phyloP scores from a whole-genome alignment of 257 asterid genomes.

The Dorcoceras hygrometricum region DNA sequence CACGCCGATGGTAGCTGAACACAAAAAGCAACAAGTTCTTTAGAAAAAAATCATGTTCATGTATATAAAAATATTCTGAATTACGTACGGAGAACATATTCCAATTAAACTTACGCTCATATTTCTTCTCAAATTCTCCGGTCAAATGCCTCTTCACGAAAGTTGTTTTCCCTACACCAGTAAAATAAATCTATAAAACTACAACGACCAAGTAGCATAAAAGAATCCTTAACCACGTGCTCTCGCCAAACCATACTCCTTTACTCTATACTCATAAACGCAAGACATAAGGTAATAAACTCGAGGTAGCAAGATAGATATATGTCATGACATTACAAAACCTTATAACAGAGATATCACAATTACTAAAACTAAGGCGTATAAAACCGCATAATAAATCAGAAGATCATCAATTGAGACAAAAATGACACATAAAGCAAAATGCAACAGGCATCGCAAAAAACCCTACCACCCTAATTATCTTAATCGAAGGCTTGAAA shows the following conservation, averaged over 20 bases:
- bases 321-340: background rate
- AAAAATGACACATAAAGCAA: background rate
- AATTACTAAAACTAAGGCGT: background rate
- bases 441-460: background rate
- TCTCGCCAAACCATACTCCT: background rate
- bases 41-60: background rate
- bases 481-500: background rate
- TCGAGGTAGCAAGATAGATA: background rate
- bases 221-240: background rate
- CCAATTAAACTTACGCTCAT: conserved; percentile 52
- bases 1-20: conserved; percentile 79
- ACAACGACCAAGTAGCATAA: background rate
- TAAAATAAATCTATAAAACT: background rate
- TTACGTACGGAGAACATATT: background rate
- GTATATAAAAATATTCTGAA: background rate
- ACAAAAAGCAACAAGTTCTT: background rate
- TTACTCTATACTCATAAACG: background rate
- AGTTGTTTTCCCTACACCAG: conserved; percentile 66
- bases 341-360: no score
- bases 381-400: no score
- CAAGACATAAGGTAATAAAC: background rate
- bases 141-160: conserved; percentile 88
- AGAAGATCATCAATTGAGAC: background rate
- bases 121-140: conserved; percentile 90
- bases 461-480: conserved; percentile 12